phyloP scores from a whole-genome alignment of 1,284 basidiomycete genomes.

The Kwoniella shivajii region DNA sequence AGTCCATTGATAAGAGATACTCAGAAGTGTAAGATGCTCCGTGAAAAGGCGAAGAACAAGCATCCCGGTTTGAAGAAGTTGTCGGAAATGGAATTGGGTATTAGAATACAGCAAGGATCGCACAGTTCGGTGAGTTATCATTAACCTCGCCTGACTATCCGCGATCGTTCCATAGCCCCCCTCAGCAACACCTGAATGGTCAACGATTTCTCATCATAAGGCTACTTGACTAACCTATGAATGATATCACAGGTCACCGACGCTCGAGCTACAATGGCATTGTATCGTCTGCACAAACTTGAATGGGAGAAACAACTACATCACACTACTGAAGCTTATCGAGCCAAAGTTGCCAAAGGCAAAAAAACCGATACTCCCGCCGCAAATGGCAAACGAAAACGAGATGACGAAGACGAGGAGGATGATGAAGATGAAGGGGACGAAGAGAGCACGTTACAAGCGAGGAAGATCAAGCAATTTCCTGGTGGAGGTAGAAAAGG shows the following conservation, averaged over 20 bases:
- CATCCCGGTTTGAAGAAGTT: slow-evolving; percentile 78
- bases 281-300: slow-evolving; percentile 83
- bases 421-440: slow-evolving; percentile 38
- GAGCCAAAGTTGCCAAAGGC: slow-evolving; percentile 15
- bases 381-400: slow-evolving; percentile 28
- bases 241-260: slow-evolving; percentile 75
- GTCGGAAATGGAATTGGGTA: slow-evolving; percentile 75
- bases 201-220: neutral
- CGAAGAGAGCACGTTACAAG: slow-evolving; percentile 23
- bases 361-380: slow-evolving; percentile 18
- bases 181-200: too few species aligned
- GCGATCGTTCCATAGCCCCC: neutral
- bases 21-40: slow-evolving; percentile 61
- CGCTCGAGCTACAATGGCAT: slow-evolving; percentile 92
- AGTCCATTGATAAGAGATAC: slow-evolving; percentile 79
- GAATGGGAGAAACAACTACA: slow-evolving; percentile 70
- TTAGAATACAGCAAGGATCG: slow-evolving; percentile 84
- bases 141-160: neutral
- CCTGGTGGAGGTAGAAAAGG: slow-evolving; percentile 67
- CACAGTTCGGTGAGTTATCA: slow-evolving; percentile 72
- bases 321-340: slow-evolving; percentile 45
- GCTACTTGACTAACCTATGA: neutral
- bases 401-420: slow-evolving; percentile 27
- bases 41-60: slow-evolving; percentile 62
- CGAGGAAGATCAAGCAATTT: slow-evolving; percentile 40